phyloP scores from a whole-genome alignment of 305 asterid genomes.

The Fraxinus latifolia region DNA sequence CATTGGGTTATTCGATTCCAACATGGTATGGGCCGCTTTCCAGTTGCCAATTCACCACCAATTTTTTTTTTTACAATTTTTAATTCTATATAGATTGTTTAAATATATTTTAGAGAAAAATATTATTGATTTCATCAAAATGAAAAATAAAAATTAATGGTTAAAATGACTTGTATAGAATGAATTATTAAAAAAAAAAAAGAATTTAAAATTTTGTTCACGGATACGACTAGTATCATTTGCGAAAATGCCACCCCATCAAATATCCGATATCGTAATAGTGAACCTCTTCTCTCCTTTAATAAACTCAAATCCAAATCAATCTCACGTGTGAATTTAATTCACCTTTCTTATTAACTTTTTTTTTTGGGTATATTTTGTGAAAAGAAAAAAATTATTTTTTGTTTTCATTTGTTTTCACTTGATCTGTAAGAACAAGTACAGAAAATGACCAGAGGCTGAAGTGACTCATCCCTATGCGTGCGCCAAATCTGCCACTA shows the following conservation, averaged over 20 bases:
- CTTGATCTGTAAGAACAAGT: background rate
- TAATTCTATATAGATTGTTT: no score
- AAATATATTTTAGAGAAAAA: background rate
- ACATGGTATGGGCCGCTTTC: no score
- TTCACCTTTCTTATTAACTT: background rate
- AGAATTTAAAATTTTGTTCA: background rate
- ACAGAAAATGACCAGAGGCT: background rate
- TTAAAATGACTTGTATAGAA: no score
- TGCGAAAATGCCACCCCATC: no score
- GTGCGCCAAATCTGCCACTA: background rate
- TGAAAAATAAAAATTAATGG: no score
- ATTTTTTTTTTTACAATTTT: no score
- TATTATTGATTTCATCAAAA: background rate
- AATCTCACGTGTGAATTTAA: background rate
- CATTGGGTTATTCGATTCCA: background rate
- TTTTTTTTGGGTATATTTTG: no score
- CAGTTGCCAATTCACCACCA: no score
- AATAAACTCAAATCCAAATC: background rate
- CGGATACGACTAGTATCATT: background rate
- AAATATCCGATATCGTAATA: background rate
- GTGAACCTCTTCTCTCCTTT: background rate
- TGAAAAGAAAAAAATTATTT: no score
- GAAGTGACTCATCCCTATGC: slow-evolving; percentile 6
- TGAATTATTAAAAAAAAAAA: no score
- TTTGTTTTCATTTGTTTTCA: no score